Evolutionary conservation across 257 asterid genomes (phyloP), one percentile per base, ranked within the genome.

Genomic region (Scutellaria baicalensis): DNA sequence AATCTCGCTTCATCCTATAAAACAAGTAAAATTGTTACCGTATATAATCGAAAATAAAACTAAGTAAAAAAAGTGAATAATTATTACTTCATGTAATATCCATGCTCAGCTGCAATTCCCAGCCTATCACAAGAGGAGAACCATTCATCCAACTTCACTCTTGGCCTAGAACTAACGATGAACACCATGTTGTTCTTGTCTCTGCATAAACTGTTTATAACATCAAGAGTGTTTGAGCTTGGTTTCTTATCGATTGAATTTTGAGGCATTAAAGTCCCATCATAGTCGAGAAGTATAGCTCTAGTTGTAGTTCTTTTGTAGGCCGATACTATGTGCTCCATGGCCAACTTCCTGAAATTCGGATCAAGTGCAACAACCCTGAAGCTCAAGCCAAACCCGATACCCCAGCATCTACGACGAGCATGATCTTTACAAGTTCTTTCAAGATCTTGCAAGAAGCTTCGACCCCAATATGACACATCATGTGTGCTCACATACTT

Each of bases 81-180:
- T 38, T 35, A 40, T 81, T 5, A 88, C 97, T 96, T 84, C 51
- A 86, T 21, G 70, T 86, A 91, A 74, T 83, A 89, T 9, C 97
- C 97, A 72, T 91, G 94, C 83, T 91, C 97, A 1, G 96, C 97
- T 17, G 97, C 97, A 64, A 86, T 85, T 27, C 97, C 97, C 20
- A 91, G 86, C 72, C 80, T 84, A 12, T 77, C 88, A 74, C 96
- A 85, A 17, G 95, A 81, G 9, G 87, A 86, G 80, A 91, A 91
- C 97, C 97, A 91, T 9, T 77, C 87, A 6, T 51, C 80, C 23
- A 91, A 70, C 63, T 77, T 79, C 56, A 64, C 77, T 42, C 96
- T 77, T 17, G 85, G 81, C 74, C 85, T 84, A 12, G 92, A 84
- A 72, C 96, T 91, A 66, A 86, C 93, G 1, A 91, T 69, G 61